Evolutionary conservation across 192 early-diverging fungal species (phyloP).

Genomic region (Backusella psychrophila): DNA sequence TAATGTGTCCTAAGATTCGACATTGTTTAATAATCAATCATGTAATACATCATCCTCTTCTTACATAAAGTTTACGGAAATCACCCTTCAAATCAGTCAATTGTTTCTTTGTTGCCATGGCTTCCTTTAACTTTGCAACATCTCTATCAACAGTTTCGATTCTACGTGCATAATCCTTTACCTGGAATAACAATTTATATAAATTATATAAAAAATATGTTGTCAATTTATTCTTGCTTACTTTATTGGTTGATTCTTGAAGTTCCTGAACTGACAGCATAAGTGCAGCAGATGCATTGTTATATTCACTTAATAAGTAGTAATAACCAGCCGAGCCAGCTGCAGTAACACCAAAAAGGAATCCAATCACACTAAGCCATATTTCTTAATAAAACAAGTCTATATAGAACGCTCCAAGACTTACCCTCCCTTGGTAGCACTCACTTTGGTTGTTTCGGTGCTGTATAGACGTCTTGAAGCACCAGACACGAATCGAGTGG

Average conservation of each 20-base stretch:
- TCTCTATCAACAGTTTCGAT: slow-evolving; percentile 75
- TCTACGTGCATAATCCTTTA: slow-evolving; percentile 71
- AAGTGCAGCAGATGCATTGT: slow-evolving; percentile 64
- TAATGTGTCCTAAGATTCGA: slow-evolving; percentile 57
- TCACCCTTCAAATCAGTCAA: slow-evolving; percentile 47
- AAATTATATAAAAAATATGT: background rate
- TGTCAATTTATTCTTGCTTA: slow-evolving; percentile 23
- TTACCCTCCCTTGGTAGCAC: background rate
- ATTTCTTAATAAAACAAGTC: background rate
- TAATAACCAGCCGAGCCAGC: slow-evolving; percentile 77
- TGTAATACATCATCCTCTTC: background rate
- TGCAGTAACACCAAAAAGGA: slow-evolving; percentile 71
- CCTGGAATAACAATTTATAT: slow-evolving; percentile 30
- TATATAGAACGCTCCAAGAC: background rate
- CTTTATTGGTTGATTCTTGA: slow-evolving; percentile 73
- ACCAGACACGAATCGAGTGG: background rate
- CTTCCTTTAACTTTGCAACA: slow-evolving; percentile 50
- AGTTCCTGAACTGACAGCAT: slow-evolving; percentile 79
- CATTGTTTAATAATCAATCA: too few species aligned
- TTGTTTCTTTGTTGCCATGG: slow-evolving; percentile 61
- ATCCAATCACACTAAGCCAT: slow-evolving; percentile 59
- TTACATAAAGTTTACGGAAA: slow-evolving; percentile 52
- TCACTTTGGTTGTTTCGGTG: background rate
- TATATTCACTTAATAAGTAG: slow-evolving; percentile 87
- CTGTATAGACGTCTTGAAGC: background rate